Evolutionary conservation across 106 monocot species (phyloP).

Genomic region (Vanilla planifolia): DNA sequence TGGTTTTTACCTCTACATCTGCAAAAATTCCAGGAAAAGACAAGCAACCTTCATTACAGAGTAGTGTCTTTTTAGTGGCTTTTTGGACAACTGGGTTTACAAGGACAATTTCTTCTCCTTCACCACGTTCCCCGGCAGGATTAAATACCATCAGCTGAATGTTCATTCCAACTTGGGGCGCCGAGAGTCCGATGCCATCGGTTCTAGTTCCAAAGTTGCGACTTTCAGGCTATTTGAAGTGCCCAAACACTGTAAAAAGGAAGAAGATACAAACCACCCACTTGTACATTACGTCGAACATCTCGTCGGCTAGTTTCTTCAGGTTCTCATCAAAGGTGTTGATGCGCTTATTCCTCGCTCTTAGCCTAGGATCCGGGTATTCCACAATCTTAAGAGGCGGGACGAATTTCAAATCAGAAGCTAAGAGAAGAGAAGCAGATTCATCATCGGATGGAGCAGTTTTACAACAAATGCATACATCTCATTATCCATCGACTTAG

Average conservation of each 20-base stretch:
- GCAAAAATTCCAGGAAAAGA: slow-evolving; percentile 95
- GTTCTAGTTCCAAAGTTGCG: slow-evolving; percentile 40
- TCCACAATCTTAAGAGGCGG: slow-evolving; percentile 74
- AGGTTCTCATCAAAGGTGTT: slow-evolving; percentile 75
- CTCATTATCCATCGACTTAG: neutral
- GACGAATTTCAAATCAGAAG: slow-evolving; percentile 56
- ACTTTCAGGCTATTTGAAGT: neutral
- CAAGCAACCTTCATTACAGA: slow-evolving; percentile 88
- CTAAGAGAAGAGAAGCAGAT: slow-evolving; percentile 23
- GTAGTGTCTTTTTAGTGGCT: slow-evolving; percentile 38
- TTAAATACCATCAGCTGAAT: slow-evolving; percentile 96
- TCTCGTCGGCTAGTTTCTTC: slow-evolving; percentile 62
- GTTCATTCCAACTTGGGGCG: slow-evolving; percentile 95
- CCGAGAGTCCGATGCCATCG: slow-evolving; percentile 96
- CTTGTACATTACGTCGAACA: slow-evolving; percentile 99
- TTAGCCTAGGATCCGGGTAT: slow-evolving; percentile 81
- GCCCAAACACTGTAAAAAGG: neutral
- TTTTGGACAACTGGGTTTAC: slow-evolving; percentile 82
- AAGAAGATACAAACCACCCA: slow-evolving; percentile 20
- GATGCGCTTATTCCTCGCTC: slow-evolving; percentile 85
- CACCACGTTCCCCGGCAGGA: slow-evolving; percentile 72
- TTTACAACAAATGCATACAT: neutral
- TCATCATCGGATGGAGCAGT: neutral
- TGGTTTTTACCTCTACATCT: slow-evolving; percentile 67
- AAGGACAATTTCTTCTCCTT: slow-evolving; percentile 95